Conservation (phyloP, 2,329 filamentous ascomycete species). For the Alternaria sp. region DNA sequence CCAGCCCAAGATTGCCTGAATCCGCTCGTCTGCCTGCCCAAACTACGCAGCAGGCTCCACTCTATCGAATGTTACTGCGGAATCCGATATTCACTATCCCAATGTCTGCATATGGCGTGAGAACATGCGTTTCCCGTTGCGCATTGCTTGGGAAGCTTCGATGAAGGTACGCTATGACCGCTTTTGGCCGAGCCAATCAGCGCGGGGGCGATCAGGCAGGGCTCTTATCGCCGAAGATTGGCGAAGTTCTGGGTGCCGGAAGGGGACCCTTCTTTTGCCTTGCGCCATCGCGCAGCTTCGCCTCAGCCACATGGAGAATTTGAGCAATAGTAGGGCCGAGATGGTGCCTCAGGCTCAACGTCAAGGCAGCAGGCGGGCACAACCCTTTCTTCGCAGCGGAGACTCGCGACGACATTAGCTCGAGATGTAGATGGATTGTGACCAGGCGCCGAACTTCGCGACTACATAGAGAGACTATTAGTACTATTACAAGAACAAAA, state of each 20-base stretch:
- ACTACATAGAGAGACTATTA: no score
- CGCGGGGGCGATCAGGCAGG: constrained; percentile 1
- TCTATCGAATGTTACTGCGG: not conserved
- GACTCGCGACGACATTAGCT: no score
- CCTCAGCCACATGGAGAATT: not conserved
- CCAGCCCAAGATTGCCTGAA: constrained; percentile 29
- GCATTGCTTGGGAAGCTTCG: constrained; percentile 11
- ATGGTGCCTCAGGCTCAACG: not conserved
- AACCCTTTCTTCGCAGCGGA: no score
- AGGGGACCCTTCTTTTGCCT: constrained; percentile 3
- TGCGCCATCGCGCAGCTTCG: constrained; percentile 3
- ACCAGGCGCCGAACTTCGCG: no score
- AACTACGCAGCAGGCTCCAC: not conserved
- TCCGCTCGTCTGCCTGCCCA: constrained; percentile 5
- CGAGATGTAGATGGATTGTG: no score
- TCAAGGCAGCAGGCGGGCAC: not conserved
- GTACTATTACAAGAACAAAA: no score
- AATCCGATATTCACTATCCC: not conserved
- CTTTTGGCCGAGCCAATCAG: constrained; percentile 1
- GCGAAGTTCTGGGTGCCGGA: not conserved
- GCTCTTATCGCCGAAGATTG: constrained; percentile 15
- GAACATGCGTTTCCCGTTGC: not conserved
- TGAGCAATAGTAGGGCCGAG: not conserved
- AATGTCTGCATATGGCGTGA: not conserved
- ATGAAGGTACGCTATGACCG: constrained; percentile 4